Evolutionary conservation across 179 eudicot species (phyloP), one percentile per base, ranked within the genome.

Genomic region (Carnegiea gigantea): DNA sequence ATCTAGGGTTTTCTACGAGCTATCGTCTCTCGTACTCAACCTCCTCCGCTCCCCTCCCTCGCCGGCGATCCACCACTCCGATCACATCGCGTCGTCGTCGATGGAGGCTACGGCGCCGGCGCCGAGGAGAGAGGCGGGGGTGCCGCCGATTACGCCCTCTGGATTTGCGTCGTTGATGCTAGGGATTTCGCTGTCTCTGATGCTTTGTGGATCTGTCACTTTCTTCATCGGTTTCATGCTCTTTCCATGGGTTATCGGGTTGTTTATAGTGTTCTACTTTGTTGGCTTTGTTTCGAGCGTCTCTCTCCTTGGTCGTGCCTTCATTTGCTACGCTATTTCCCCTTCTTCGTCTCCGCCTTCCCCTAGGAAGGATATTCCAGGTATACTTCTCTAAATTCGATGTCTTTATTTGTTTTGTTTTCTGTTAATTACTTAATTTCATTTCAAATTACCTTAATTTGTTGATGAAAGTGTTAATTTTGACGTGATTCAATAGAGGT

Each of bases 91-190:
- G 21, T 49, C 76, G 75, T 68, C 33, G 13, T 40, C 82, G 18
- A 24, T 80, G 36, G 23, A 77, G 73, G 64, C 70, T 9, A 17
- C 75, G 28, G 70, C 28, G 14, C 33, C 76, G 38, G 51, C 23
- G 26, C 53, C 76, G 53, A 73, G 84, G 70, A 67, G 82, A 51
- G 14, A 20, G 77, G 28, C 76, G 77, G 46, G 68, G 84, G 15
- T 64, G 60, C 75, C 88, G 71, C 86, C 77, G 78, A 85, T 88
- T 26, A 83, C 90, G 28, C 89, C 88, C 30, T 88, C 86, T 51
- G 90, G 90, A 26, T 86, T 88, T 44, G 90, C 90, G 78, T 86
- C 90, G 68, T 57, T 88, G 81, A 83, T 88, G 89, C 28, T 88
- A 6, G 90, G 90, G 60, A 83, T 88, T 20, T 85, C 90, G 18